Percentiles rank a stretch among this genome's conserved stretches.
These are phyloP conservation scores for Balakata baccata DNA, from an alignment of 345 rosid genomes.

Conservation along the genomic window DNA sequence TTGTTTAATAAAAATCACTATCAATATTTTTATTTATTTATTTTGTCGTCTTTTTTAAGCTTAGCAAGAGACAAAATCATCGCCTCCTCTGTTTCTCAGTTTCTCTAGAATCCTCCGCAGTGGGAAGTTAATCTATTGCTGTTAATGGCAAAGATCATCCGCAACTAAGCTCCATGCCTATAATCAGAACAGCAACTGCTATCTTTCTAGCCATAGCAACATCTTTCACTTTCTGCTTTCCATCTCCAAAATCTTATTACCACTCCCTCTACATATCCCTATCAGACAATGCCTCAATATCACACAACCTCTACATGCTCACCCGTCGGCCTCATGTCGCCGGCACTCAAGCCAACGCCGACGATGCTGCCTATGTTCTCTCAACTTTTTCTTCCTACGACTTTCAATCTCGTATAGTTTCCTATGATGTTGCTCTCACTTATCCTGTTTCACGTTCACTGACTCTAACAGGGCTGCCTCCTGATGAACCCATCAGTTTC, in stretches of 20 bases:
- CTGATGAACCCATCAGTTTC: slow-evolving; percentile 35
- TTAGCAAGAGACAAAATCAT: no score
- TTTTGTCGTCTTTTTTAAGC: no score
- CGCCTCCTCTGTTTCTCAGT: no score
- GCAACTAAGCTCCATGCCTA: slow-evolving; percentile 30
- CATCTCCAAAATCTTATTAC: slow-evolving; percentile 46
- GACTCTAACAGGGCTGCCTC: slow-evolving; percentile 32
- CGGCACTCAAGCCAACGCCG: slow-evolving; percentile 72
- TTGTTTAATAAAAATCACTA: no score
- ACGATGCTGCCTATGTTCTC: slow-evolving; percentile 57
- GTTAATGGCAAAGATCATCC: neutral
- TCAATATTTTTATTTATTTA: no score
- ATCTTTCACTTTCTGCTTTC: slow-evolving; percentile 36
- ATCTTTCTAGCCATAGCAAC: slow-evolving; percentile 38
- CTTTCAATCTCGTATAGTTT: slow-evolving; percentile 35
- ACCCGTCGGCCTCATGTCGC: slow-evolving; percentile 80
- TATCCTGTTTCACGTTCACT: slow-evolving; percentile 67
- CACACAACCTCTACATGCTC: slow-evolving; percentile 62
- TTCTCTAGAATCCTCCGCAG: no score
- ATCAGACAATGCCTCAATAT: slow-evolving; percentile 57
- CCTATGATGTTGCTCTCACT: slow-evolving; percentile 62
- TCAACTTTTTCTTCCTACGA: slow-evolving; percentile 46
- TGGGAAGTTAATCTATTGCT: no score
- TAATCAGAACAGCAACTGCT: slow-evolving; percentile 35
- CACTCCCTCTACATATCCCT: slow-evolving; percentile 57